Base-by-base conservation (phyloP, 257 asterid species). In the Mentha longifolia region DNA sequence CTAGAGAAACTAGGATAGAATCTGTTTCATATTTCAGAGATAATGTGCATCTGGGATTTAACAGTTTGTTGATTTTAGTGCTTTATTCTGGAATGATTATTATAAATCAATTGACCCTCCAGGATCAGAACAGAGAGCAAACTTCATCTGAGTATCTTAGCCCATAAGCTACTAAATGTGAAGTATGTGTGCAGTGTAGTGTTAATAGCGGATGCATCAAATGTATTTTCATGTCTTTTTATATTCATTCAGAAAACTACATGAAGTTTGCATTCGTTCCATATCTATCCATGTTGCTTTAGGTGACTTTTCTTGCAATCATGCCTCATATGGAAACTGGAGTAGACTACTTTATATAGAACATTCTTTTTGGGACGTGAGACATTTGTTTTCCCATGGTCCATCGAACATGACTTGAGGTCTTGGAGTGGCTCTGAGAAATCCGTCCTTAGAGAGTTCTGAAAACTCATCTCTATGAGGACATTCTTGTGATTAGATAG, bases 271-370 rank as follows among this genome's bases (percentile, higher is more conserved):
- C 35, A 16, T 28, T 42, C 7, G 58, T 43, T 39, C 46, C 46
- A 25, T 16, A 52, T 43, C 35, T 41, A 61, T 13, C 17, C 35
- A 45, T 66, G 39, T 71, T 58, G 61, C 37, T 66, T 65, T 59
- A 46, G 54, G 77, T 31, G 19, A 10, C 8, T 61, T 15, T 76
- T 61, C 45, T 50, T 61, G 66, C 43, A 14, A 61, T 59, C 41
- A n/a, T n/a, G n/a, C n/a, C n/a, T n/a, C n/a, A 52, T 25, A 9
- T 61, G 67, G 8, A 6, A 43, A 46, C 22, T 50, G 59, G 39
- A n/a, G 4, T 10, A 52, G 54, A 6, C 12, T 16, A 64, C 62
- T 33, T 19, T 16, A 28, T 61, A 52, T 9, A 10, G 25, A 39
- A 73, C 71, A 54, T 49, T 61, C 59, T 8, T 20, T 31, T 45